Evolutionary conservation across 495 filamentous ascomycete species (phyloP).

Genomic region (Immersiella caudata): DNA sequence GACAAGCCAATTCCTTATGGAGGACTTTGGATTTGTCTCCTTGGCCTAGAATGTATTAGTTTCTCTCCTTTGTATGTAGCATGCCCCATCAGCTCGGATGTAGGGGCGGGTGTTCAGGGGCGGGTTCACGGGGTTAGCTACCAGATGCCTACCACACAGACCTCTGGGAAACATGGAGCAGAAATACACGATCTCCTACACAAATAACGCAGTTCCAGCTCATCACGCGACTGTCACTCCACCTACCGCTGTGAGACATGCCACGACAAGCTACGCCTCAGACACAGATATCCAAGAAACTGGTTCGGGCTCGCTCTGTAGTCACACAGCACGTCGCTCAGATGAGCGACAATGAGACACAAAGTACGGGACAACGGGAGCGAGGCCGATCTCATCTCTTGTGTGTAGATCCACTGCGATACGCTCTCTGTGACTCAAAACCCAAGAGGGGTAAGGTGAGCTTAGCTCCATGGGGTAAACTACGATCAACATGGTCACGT

Average conservation of each 20-base stretch:
- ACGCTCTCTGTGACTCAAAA: background rate
- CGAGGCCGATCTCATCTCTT: background rate
- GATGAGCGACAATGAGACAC: background rate
- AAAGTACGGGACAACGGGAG: background rate
- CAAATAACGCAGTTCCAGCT: background rate
- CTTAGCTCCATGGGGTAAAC: background rate
- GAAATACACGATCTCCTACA: background rate
- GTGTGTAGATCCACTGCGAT: background rate
- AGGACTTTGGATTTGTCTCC: background rate
- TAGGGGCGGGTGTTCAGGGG: background rate
- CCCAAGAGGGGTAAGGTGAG: background rate
- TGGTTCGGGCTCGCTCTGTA: background rate
- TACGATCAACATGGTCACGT: too few species aligned
- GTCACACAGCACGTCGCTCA: background rate
- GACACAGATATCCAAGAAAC: background rate
- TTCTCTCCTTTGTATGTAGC: background rate
- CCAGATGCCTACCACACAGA: background rate
- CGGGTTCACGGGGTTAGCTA: background rate
- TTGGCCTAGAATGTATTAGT: background rate
- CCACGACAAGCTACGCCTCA: background rate
- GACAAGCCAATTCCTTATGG: background rate
- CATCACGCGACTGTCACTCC: background rate
- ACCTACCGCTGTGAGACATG: background rate
- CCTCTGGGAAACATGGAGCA: background rate
- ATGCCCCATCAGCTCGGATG: background rate